phyloP scores from a whole-genome alignment of 2,329 filamentous ascomycete genomes.

The Phialophora verrucosa region DNA sequence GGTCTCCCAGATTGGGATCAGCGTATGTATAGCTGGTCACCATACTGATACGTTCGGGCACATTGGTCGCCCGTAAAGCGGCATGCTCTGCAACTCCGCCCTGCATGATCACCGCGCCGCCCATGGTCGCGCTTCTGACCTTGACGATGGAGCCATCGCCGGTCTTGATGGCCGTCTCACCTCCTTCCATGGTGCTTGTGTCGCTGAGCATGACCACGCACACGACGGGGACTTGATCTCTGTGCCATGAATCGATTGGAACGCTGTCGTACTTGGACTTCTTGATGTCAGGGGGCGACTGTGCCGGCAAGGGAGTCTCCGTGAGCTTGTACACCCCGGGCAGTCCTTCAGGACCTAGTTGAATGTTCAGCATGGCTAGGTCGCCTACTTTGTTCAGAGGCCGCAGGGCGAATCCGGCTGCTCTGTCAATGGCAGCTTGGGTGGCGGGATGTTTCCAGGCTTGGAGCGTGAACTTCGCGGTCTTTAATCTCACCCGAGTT shows the following conservation, averaged over 20 bases:
- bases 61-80: slow-evolving; percentile 64
- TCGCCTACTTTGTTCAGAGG: slow-evolving; percentile 44
- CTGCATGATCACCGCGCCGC: slow-evolving; percentile 64
- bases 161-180: slow-evolving; percentile 65
- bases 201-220: slow-evolving; percentile 59
- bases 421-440: slow-evolving; percentile 14
- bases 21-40: slow-evolving; percentile 54
- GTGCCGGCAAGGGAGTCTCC: slow-evolving; percentile 31
- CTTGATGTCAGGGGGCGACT: slow-evolving; percentile 40
- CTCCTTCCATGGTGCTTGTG: slow-evolving; percentile 54
- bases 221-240: slow-evolving; percentile 57
- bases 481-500: not conserved
- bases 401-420: slow-evolving; percentile 6
- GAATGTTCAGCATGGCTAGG: slow-evolving; percentile 63
- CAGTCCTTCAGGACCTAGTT: slow-evolving; percentile 42
- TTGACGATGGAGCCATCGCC: slow-evolving; percentile 53
- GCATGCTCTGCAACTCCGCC: slow-evolving; percentile 71
- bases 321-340: slow-evolving; percentile 25
- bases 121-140: slow-evolving; percentile 51
- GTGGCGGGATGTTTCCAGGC: slow-evolving; percentile 19
- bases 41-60: slow-evolving; percentile 65
- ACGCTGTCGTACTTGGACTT: slow-evolving; percentile 37
- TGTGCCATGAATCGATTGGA: slow-evolving; percentile 54
- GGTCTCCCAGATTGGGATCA: slow-evolving; percentile 18
- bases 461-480: slow-evolving; percentile 13